Conservation (phyloP, 805 yeast genomes). For the Teunomyces gatunensis region DNA sequence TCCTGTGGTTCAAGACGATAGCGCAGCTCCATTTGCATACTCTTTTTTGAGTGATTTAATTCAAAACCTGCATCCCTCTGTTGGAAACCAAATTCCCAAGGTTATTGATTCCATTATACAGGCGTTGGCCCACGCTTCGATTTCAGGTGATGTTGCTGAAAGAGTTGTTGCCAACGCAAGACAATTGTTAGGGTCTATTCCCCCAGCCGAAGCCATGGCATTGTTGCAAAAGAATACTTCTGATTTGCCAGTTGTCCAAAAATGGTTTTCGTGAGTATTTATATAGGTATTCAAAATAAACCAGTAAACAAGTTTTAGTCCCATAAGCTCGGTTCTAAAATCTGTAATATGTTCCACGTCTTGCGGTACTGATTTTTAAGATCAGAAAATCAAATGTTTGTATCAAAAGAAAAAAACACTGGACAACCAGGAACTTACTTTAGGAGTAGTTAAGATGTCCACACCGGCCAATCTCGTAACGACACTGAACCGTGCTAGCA, state of each 20-base stretch:
- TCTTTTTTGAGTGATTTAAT: constrained; percentile 58
- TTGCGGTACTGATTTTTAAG: constrained; percentile 2
- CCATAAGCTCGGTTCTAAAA: not conserved
- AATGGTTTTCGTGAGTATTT: constrained; percentile 43
- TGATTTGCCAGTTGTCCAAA: constrained; percentile 58
- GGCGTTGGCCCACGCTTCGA: constrained; percentile 66
- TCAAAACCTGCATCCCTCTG: constrained; percentile 36
- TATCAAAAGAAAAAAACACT: not conserved
- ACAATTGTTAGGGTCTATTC: constrained; percentile 58
- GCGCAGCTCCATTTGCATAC: constrained; percentile 85
- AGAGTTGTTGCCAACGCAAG: constrained; percentile 62
- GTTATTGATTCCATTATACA: constrained; percentile 69
- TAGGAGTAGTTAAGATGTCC: constrained; percentile 7
- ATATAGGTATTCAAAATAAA: not conserved
- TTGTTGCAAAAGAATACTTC: constrained; percentile 61
- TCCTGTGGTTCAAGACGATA: constrained; percentile 81
- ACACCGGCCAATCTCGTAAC: constrained; percentile 5
- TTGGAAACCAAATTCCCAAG: constrained; percentile 52
- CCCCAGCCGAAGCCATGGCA: constrained; percentile 66
- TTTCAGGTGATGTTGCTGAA: constrained; percentile 71
- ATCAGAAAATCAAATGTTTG: not conserved
- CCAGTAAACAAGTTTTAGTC: not conserved
- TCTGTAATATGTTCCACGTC: not conserved
- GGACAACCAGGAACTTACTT: not conserved
- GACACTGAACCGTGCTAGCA: constrained; percentile 8